Evolutionary conservation across 2,329 filamentous ascomycete genomes (phyloP).

Genomic region (Didymella sp.): DNA sequence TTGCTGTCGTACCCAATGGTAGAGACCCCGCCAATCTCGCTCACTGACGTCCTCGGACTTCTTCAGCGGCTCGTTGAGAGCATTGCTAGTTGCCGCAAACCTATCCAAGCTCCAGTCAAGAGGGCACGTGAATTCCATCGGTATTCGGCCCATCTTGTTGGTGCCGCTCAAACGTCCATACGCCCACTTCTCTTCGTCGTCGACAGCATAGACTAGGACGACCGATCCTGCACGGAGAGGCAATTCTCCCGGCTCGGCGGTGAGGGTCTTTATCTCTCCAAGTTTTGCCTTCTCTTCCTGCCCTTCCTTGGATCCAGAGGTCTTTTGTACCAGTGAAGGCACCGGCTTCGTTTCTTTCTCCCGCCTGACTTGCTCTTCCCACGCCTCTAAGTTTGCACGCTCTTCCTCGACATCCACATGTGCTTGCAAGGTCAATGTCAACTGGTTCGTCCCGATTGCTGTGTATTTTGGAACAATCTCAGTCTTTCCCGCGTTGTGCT

Average conservation of each 20-base stretch:
- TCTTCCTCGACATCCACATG: background rate
- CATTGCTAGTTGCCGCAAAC: background rate
- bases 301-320: too few relatives aligned
- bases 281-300: background rate
- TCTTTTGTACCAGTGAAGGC: background rate
- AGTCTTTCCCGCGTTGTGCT: background rate
- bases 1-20: background rate
- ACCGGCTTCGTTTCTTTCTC: background rate
- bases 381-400: background rate
- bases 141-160: constrained; percentile 4
- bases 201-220: constrained; percentile 5
- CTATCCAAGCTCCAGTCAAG: constrained; percentile 14
- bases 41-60: background rate
- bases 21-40: background rate
- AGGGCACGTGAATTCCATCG: constrained; percentile 5
- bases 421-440: background rate
- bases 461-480: background rate
- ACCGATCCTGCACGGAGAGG: constrained; percentile 3
- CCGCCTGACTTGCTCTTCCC: background rate
- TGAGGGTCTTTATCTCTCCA: background rate
- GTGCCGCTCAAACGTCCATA: constrained; percentile 4
- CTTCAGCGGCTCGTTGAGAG: background rate
- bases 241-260: background rate
- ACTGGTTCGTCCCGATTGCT: background rate
- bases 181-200: constrained; percentile 3